Evolutionary conservation across 805 yeast species (phyloP).

Genomic region (Kuraishia hungarica): DNA sequence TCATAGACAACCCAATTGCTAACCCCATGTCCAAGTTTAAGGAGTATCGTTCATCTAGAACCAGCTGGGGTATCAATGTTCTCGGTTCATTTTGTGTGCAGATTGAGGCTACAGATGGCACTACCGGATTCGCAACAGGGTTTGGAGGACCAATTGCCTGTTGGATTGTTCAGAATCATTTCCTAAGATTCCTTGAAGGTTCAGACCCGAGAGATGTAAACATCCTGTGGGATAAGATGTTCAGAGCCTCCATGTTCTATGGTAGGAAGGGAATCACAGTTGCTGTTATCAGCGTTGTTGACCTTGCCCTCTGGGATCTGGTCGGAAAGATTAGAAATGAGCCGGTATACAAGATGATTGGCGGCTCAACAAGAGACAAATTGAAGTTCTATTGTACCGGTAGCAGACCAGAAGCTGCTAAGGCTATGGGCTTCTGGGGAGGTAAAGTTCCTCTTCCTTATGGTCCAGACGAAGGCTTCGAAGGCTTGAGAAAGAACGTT

Average conservation of each 20-base stretch:
- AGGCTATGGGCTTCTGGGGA: conserved; percentile 44
- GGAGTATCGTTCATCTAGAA: conserved; percentile 34
- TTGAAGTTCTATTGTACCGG: conserved; percentile 43
- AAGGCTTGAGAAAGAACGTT: conserved; percentile 35
- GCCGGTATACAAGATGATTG: conserved; percentile 43
- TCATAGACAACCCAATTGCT: conserved; percentile 35
- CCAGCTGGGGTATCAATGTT: conserved; percentile 43
- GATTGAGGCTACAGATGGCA: conserved; percentile 38
- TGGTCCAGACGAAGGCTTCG: conserved; percentile 43
- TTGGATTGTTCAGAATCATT: conserved; percentile 37
- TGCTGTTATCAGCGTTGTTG: conserved; percentile 39
- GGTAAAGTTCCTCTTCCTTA: conserved; percentile 43
- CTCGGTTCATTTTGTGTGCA: conserved; percentile 42
- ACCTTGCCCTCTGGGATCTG: conserved; percentile 42
- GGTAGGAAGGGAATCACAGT: conserved; percentile 41
- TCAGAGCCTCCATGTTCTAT: conserved; percentile 41
- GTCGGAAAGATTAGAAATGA: conserved; percentile 40
- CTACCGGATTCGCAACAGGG: conserved; percentile 42
- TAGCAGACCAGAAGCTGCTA: conserved; percentile 36
- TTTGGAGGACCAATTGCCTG: conserved; percentile 45
- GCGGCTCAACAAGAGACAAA: conserved; percentile 38
- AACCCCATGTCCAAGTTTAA: conserved; percentile 42
- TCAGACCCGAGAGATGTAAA: conserved; percentile 39
- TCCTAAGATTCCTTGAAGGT: conserved; percentile 34
- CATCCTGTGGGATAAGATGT: conserved; percentile 38